Base-by-base conservation (phyloP, 306 rosid species). In the barrel medic (Medicago truncatula) region DNA sequence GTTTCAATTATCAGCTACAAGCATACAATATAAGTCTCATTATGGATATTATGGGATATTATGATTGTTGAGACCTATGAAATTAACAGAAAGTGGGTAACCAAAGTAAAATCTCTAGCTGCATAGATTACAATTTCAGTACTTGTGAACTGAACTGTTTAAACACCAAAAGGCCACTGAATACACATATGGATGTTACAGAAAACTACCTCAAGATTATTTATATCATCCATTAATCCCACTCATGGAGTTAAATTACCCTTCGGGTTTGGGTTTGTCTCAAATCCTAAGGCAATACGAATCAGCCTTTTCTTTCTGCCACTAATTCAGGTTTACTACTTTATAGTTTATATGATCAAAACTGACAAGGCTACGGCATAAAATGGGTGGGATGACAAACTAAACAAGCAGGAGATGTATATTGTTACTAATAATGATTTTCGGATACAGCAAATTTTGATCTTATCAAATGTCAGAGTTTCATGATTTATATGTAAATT, bases 1-100 rank as follows among this genome's bases (percentile, higher is more conserved):
- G 71, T 15, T n/a, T 68, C 61, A 85, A 76, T 71, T 71, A 87
- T 81, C 78, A 75, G 78, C 50, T 12, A 72, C 66, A 53, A 65
- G 52, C 62, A 28, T 39, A 61, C 43, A 66, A 46, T 15, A 5
- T 14, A 75, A 56, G 20, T 46, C 73, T 47, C 31, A 63, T 18
- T 44, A 64, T 38, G 60, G n/a, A 81, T 76, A 71, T 31, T 40
- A 20, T 56, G 75, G 65, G n/a, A 81, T 76, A 71, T 31, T 41
- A 21, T 56, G 75, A 70, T 34, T 75, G 34, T 43, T 38, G 11
- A 21, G 73, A 81, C 16, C 44, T 10, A 1, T 1, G 34, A 70
- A 59, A 41, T 49, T 62, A 77, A 41, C 49, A 46, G 47, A 50
- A 77, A 20, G 72, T 31, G 66, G 39, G 58, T 40, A 23, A 74